Conservation (phyloP, 257 asterid genomes). For the Penstemon newberryi region DNA sequence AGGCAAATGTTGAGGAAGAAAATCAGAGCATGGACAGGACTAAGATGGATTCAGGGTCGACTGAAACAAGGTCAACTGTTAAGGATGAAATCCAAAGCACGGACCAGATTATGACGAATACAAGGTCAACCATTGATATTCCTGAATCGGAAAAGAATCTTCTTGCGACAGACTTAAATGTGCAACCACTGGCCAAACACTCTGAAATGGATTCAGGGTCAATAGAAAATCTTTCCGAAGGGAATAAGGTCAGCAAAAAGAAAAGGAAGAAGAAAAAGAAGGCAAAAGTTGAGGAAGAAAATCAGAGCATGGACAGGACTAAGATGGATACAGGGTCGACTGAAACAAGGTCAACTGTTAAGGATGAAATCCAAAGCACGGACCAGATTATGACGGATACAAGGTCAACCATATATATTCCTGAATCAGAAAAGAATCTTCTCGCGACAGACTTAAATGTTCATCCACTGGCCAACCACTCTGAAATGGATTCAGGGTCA, state of each 20-base stretch:
- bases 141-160: constrained; percentile 11
- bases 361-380: too few relatives aligned
- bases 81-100: constrained; percentile 29
- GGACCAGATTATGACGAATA: constrained; percentile 23
- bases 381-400: too few relatives aligned
- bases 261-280: constrained; percentile 25
- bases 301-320: constrained; percentile 3
- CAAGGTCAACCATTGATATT: constrained; percentile 4
- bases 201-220: constrained; percentile 24
- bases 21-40: not conserved
- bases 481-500: too few relatives aligned
- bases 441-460: too few relatives aligned
- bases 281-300: constrained; percentile 18
- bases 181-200: constrained; percentile 30
- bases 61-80: constrained; percentile 14
- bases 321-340: not conserved
- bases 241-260: constrained; percentile 18
- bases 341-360: too few relatives aligned
- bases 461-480: too few relatives aligned
- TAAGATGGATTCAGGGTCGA: constrained; percentile 16
- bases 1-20: not conserved
- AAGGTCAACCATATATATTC: too few relatives aligned
- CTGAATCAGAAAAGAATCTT: too few relatives aligned
- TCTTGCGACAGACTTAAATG: constrained; percentile 19
- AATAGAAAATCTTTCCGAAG: constrained; percentile 28